phyloP scores from a whole-genome alignment of 345 rosid species.

The Gossypium stocksii region DNA sequence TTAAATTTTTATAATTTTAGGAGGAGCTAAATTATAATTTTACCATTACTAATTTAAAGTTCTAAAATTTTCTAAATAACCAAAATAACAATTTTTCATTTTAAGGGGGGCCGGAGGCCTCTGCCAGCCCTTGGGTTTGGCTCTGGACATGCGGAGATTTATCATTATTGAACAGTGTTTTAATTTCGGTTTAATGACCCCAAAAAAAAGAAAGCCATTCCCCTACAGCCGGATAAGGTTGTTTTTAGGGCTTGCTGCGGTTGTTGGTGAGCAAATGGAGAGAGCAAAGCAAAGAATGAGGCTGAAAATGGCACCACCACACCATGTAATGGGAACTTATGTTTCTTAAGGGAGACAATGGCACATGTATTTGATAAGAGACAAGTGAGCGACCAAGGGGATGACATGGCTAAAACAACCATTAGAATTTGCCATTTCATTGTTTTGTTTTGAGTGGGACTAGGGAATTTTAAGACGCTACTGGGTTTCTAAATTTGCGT shows the following conservation, averaged over 20 bases:
- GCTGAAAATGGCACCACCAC: background rate
- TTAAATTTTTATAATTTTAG: too few species aligned
- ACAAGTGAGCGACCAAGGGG: background rate
- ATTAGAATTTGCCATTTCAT: background rate
- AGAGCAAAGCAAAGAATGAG: background rate
- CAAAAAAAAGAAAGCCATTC: background rate
- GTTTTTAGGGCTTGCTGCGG: background rate
- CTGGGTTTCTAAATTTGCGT: background rate
- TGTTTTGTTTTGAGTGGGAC: background rate
- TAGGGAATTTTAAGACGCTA: background rate
- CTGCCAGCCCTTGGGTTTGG: too few species aligned
- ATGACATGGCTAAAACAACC: background rate
- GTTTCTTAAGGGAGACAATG: background rate
- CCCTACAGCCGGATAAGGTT: background rate
- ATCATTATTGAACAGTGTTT: too few species aligned
- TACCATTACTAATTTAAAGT: too few species aligned
- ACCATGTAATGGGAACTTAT: background rate
- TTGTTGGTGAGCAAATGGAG: background rate
- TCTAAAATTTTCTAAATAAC: too few species aligned
- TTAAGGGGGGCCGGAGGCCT: rapidly evolving
- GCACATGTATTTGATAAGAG: background rate
- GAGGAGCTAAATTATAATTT: too few species aligned
- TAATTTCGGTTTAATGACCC: too few species aligned
- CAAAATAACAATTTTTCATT: too few species aligned
- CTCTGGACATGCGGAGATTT: too few species aligned